phyloP scores from a whole-genome alignment of 371 early-diverging fungal genomes.

The Rhizopus sp. region DNA sequence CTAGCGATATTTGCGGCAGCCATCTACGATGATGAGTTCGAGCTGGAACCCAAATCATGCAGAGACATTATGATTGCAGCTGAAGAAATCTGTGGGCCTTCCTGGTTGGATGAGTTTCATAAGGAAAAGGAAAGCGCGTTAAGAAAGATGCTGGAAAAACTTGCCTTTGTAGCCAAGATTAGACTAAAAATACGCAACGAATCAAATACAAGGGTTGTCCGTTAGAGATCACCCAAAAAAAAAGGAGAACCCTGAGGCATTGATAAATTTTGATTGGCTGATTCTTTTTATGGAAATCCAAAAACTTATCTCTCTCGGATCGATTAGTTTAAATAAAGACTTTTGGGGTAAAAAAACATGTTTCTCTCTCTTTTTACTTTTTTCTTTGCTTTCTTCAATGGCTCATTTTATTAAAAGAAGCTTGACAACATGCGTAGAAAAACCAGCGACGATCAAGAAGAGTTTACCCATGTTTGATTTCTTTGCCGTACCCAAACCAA shows the following conservation, averaged over 20 bases:
- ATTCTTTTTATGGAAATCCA: too few relatives aligned
- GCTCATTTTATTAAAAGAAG: too few relatives aligned
- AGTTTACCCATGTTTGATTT: conserved; percentile 24
- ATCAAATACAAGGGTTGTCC: conserved; percentile 5
- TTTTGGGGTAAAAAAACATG: too few relatives aligned
- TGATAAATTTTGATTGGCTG: too few relatives aligned
- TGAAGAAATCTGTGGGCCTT: conserved; percentile 25
- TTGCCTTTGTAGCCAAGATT: conserved; percentile 28
- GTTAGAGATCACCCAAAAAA: conserved; percentile 5
- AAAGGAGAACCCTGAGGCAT: neutral
- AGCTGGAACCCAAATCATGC: conserved; percentile 14
- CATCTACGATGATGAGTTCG: conserved; percentile 4
- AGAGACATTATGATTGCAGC: conserved; percentile 23
- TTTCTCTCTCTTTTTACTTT: too few relatives aligned
- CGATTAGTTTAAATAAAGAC: too few relatives aligned
- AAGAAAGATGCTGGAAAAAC: conserved; percentile 28
- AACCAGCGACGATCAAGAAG: neutral
- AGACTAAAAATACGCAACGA: conserved; percentile 23
- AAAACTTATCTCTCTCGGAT: too few relatives aligned
- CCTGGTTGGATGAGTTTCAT: conserved; percentile 27
- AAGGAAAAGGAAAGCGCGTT: conserved; percentile 16
- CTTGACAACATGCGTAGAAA: too few relatives aligned
- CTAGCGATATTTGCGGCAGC: conserved; percentile 32
- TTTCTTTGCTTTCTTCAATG: too few relatives aligned
- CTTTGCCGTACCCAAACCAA: conserved; percentile 23